Percentiles rank a stretch among this genome's conserved stretches.
These are phyloP conservation scores for Trichoderma erinaceum DNA, from an alignment of 495 filamentous ascomycete species.

Conservation along the genomic window DNA sequence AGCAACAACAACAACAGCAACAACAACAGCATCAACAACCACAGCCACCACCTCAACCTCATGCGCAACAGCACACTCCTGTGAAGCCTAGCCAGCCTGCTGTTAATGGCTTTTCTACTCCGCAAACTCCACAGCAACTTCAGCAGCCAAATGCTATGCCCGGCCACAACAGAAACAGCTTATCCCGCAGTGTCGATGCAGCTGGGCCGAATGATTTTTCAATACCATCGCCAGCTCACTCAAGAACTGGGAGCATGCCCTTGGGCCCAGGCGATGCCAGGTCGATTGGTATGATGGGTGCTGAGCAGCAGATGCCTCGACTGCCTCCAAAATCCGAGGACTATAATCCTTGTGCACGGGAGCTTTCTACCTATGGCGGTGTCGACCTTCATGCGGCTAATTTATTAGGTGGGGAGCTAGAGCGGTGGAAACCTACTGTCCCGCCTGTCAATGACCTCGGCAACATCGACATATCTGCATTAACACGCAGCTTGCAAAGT, in stretches of 20 bases:
- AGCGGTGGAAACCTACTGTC: constrained; percentile 59
- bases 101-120: constrained; percentile 46
- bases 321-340: constrained; percentile 29
- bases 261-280: constrained; percentile 27
- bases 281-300: not conserved
- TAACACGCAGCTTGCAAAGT: constrained; percentile 86
- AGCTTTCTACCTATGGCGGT: constrained; percentile 56
- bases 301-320: constrained; percentile 21
- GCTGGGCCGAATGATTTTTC: constrained; percentile 36
- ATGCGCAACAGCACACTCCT: constrained; percentile 17
- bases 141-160: constrained; percentile 30
- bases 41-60: constrained; percentile 20
- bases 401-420: constrained; percentile 57
- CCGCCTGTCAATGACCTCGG: constrained; percentile 75
- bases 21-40: not conserved
- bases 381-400: constrained; percentile 55
- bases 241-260: constrained; percentile 32
- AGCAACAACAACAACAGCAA: constrained; percentile 13
- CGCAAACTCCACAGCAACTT: constrained; percentile 38
- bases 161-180: constrained; percentile 32
- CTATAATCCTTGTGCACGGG: constrained; percentile 58
- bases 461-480: constrained; percentile 81
- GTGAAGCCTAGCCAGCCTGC: constrained; percentile 22
- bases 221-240: constrained; percentile 35
- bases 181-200: constrained; percentile 38